phyloP scores from a whole-genome alignment of 106 monocot genomes.

The Ottelia alismoides region DNA sequence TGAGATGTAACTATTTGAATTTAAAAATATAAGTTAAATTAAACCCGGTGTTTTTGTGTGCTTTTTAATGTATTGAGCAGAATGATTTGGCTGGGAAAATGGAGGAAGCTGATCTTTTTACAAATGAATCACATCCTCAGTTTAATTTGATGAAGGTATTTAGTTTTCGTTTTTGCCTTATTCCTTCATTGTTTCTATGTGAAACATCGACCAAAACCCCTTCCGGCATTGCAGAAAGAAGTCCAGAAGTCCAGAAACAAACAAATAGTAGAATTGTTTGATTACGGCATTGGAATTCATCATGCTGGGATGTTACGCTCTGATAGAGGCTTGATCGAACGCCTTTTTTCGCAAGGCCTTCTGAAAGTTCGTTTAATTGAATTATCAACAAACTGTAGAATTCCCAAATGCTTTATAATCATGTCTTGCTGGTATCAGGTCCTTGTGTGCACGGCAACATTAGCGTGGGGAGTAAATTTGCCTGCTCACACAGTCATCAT shows the following conservation, averaged over 20 bases:
- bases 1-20: too few species aligned
- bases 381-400: not conserved
- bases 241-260: slow-evolving; percentile 70
- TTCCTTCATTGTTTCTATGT: too few species aligned
- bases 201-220: not conserved
- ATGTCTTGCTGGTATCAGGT: too few species aligned
- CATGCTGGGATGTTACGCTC: slow-evolving; percentile 92
- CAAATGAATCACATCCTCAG: slow-evolving; percentile 55
- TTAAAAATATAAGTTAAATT: too few species aligned
- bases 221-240: slow-evolving; percentile 49
- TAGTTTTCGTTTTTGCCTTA: not conserved
- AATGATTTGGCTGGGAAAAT: slow-evolving; percentile 34
- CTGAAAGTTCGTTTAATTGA: slow-evolving; percentile 40
- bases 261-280: slow-evolving; percentile 74
- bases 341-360: slow-evolving; percentile 73
- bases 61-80: too few species aligned
- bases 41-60: too few species aligned
- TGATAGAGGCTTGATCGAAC: slow-evolving; percentile 80
- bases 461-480: slow-evolving; percentile 98
- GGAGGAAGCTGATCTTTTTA: slow-evolving; percentile 41
- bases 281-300: slow-evolving; percentile 89
- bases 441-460: slow-evolving; percentile 93
- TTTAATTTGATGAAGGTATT: slow-evolving; percentile 55
- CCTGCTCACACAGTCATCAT: slow-evolving; percentile 97
- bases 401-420: too few species aligned